Evolutionary conservation across 2,329 filamentous ascomycete genomes (phyloP).

Genomic region (Colletotrichum ledebouriae): DNA sequence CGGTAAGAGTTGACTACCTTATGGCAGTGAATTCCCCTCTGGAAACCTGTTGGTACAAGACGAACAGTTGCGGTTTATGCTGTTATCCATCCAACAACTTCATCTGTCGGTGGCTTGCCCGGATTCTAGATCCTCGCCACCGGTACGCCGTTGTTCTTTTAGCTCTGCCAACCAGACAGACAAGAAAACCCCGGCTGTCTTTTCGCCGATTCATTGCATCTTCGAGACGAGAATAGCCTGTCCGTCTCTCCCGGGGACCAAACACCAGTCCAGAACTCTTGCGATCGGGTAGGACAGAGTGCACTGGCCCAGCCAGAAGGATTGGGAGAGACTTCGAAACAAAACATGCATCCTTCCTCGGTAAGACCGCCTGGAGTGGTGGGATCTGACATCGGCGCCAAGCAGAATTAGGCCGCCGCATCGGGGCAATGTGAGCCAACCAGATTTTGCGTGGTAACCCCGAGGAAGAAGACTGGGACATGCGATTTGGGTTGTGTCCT

Average conservation of each 20-base stretch:
- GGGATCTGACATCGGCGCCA: constrained; percentile 28
- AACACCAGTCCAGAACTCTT: neutral
- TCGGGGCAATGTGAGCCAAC: constrained; percentile 5
- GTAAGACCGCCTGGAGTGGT: constrained; percentile 5
- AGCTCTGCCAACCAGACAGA: constrained; percentile 3
- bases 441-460: neutral
- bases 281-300: constrained; percentile 2
- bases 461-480: neutral
- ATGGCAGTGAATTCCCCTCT: neutral
- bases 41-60: constrained; percentile 9
- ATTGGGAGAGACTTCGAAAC: constrained; percentile 17
- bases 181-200: constrained; percentile 14
- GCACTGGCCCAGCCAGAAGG: constrained; percentile 24
- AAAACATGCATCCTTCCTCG: constrained; percentile 2
- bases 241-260: neutral
- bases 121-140: constrained; percentile 4
- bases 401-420: constrained; percentile 23
- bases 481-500: neutral
- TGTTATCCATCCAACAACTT: neutral
- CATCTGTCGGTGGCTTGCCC: constrained; percentile 1
- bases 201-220: neutral
- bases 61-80: constrained; percentile 12
- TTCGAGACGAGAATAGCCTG: constrained; percentile 10
- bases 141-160: neutral
- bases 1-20: neutral